phyloP scores from a whole-genome alignment of 2,329 filamentous ascomycete species.

The Paramyrothecium roridum region DNA sequence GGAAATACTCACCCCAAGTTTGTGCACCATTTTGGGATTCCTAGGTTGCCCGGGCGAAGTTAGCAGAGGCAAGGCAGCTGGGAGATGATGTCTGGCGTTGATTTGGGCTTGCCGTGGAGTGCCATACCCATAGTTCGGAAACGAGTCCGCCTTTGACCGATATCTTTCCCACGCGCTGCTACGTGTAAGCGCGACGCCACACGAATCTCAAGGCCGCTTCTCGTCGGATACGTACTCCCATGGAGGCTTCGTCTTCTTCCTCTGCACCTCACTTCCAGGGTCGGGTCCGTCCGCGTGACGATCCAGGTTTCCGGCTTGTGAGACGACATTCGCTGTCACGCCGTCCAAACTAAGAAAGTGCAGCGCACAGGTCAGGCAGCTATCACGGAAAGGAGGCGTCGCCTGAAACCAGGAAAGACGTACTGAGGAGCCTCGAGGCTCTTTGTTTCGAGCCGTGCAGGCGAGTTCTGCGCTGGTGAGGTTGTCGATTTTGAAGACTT shows the following conservation, averaged over 20 bases:
- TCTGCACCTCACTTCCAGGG: constrained; percentile 4
- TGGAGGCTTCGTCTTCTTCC: constrained; percentile 18
- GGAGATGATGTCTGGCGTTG: constrained; percentile 3
- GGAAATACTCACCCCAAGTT: too few relatives aligned
- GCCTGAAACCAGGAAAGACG: not conserved
- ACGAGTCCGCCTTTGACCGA: constrained; percentile 31
- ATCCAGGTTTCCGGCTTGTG: constrained; percentile 21
- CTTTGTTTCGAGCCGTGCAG: not conserved
- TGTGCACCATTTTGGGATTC: too few relatives aligned
- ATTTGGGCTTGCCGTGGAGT: constrained; percentile 7
- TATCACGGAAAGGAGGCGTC: not conserved
- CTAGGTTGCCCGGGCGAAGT: too few relatives aligned
- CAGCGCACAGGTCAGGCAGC: too few relatives aligned
- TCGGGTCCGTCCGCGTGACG: constrained; percentile 11
- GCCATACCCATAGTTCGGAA: constrained; percentile 39
- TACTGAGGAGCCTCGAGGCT: not conserved
- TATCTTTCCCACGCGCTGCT: constrained; percentile 30
- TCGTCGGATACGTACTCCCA: constrained; percentile 24
- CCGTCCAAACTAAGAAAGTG: not conserved
- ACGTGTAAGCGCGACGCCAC: constrained; percentile 4
- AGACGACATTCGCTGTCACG: not conserved
- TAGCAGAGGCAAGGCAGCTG: too few relatives aligned
- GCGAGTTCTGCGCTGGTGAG: not conserved
- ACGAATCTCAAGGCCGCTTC: not conserved
- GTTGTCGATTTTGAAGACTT: not conserved